Evolutionary conservation across 495 filamentous ascomycete species (phyloP).

Genomic region (Cercophora scortea): DNA sequence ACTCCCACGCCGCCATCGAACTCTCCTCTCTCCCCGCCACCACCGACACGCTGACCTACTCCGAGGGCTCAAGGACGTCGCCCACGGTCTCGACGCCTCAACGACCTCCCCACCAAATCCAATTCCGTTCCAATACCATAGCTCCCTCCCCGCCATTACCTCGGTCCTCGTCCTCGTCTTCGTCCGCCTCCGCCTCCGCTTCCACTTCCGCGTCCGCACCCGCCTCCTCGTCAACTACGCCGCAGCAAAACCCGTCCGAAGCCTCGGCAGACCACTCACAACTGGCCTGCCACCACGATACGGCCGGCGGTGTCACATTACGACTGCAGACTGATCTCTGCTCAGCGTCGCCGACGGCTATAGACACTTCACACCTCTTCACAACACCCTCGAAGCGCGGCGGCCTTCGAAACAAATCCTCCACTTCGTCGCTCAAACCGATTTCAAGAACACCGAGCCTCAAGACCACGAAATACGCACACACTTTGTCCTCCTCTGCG

Average conservation of each 20-base stretch:
- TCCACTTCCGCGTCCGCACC: background rate
- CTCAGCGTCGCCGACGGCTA: conserved; percentile 15
- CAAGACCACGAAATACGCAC: conserved; percentile 26
- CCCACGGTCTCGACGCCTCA: conserved; percentile 5
- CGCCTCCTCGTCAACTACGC: background rate
- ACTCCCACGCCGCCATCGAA: conserved; percentile 6
- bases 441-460: conserved; percentile 41
- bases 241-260: conserved; percentile 4
- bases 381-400: conserved; percentile 21
- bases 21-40: conserved; percentile 1
- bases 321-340: conserved; percentile 29
- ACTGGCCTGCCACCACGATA: too few relatives aligned
- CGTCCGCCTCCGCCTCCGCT: background rate
- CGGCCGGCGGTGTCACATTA: conserved; percentile 14
- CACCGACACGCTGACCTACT: background rate
- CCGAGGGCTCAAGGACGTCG: conserved; percentile 5
- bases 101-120: conserved; percentile 12
- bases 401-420: conserved; percentile 29
- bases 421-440: conserved; percentile 31
- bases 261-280: conserved; percentile 7
- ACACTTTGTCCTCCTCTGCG: conserved; percentile 29
- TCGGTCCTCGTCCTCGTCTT: background rate
- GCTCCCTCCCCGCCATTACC: conserved; percentile 22
- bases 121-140: conserved; percentile 26
- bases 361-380: conserved; percentile 14